phyloP scores from a whole-genome alignment of 306 rosid species.

The Rosa lucieae region DNA sequence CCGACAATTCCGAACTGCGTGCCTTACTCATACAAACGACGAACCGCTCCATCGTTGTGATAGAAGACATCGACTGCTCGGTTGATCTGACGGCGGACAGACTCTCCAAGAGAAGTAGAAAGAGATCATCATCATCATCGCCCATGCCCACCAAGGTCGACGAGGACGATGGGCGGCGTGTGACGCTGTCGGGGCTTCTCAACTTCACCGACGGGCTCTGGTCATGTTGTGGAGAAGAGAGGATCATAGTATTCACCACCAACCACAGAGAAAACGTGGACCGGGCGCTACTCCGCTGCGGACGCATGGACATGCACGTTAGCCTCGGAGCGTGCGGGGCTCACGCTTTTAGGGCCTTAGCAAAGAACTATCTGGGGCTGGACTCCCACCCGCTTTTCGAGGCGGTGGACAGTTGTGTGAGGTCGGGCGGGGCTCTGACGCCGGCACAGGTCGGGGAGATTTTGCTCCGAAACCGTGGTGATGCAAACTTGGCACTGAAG shows the following conservation, averaged over 20 bases:
- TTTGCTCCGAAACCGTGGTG: constrained; percentile 55
- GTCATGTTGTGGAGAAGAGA: constrained; percentile 88
- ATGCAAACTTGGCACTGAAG: constrained; percentile 64
- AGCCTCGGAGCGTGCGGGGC: constrained; percentile 73
- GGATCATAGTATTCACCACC: constrained; percentile 76
- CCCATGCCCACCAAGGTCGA: constrained; percentile 6
- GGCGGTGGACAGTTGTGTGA: constrained; percentile 57
- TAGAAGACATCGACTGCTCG: constrained; percentile 84
- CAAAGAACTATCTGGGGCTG: constrained; percentile 55
- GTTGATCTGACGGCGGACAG: constrained; percentile 76
- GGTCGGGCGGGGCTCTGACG: constrained; percentile 69
- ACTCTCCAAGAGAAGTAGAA: constrained; percentile 26
- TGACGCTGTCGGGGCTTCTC: constrained; percentile 78
- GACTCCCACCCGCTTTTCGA: constrained; percentile 59
- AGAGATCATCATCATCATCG: background rate
- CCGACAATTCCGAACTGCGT: constrained; percentile 79
- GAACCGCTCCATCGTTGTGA: constrained; percentile 76
- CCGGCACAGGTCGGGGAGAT: constrained; percentile 87
- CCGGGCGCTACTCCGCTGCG: constrained; percentile 76
- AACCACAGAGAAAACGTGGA: constrained; percentile 72
- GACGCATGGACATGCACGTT: constrained; percentile 90
- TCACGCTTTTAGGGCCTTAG: constrained; percentile 61
- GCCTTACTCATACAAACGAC: constrained; percentile 78
- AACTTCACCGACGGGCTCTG: constrained; percentile 87
- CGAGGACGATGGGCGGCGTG: constrained; percentile 41